Base-by-base conservation (phyloP, 345 rosid genomes). In the Linum tenue region DNA sequence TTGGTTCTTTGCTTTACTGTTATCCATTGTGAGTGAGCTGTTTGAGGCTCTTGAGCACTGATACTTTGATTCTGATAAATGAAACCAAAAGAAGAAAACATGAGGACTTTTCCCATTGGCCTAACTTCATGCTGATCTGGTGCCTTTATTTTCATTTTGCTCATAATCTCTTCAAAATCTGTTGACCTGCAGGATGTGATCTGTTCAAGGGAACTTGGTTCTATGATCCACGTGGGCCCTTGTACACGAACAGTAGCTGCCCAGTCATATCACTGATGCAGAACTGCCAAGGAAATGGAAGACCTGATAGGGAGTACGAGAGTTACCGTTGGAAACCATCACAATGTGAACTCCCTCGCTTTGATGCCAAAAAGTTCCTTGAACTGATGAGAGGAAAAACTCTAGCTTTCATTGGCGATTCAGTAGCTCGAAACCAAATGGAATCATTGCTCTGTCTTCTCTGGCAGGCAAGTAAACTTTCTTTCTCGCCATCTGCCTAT, bases 371-470 rank as follows among this genome's bases (percentile, higher is more conserved):
- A 70, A 88, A 91, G 71, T 87, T 95, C 77, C 87, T 95, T 60
- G 92, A 91, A 70, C 73, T 95, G 74, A 91, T 95, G 99, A 91
- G 78, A 72, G 91, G 92, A 55, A 94, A 94, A 77, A 91, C 96
- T 17, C 64, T 94, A 41, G 96, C 96, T 72, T 95, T 91, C 62
- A 77, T 95, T 64, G 97, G 97, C 5, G 99, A 95, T 64, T 91
- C 95, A 37, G 96, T 95, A 65, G 97, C 99, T 74, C 95, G 96
- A 65, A 95, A 95, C 70, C 99, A 95, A 79, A 91, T 91, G 97
- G 99, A 95, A 67, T 89, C 99, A 17, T 75, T 95, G 87, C 8
- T 95, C 73, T 94, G 99, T 79, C 90, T 94, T 84, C 96, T 94
- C 51, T 94, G 97, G 97, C 99, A 90, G 96, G 99, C 79, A 79